These are phyloP conservation scores for Mallotus japonicus DNA, from an alignment of 441 rosid species.

Conservation along the genomic window DNA sequence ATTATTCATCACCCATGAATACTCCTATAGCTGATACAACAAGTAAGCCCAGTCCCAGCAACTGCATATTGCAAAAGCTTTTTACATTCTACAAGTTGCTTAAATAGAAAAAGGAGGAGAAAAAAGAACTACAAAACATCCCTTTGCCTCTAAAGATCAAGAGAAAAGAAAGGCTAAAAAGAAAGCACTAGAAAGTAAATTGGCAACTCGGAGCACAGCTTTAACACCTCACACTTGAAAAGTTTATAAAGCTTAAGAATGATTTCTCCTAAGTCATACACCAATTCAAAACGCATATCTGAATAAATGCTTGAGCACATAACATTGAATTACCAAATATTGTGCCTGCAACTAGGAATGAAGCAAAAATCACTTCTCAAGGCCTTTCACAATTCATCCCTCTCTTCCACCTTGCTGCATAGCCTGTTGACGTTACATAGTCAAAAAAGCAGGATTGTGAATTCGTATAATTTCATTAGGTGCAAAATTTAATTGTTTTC, in stretches of 20 bases:
- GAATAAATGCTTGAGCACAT: slow-evolving; percentile 19
- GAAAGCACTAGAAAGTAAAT: slow-evolving; percentile 11
- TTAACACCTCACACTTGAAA: slow-evolving; percentile 23
- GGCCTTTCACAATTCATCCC: slow-evolving; percentile 17
- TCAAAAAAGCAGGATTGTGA: neutral
- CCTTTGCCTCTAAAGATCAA: slow-evolving; percentile 10
- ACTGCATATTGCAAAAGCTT: neutral
- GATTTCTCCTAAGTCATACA: slow-evolving; percentile 22
- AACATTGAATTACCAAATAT: slow-evolving; percentile 22
- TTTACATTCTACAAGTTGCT: neutral
- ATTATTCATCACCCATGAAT: too few species aligned
- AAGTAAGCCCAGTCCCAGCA: too few species aligned
- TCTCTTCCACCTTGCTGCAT: slow-evolving; percentile 25
- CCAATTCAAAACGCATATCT: slow-evolving; percentile 22
- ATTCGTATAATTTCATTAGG: neutral
- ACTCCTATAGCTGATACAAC: too few species aligned
- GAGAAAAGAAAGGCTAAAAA: slow-evolving; percentile 12
- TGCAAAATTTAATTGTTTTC: neutral
- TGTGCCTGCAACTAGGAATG: slow-evolving; percentile 8
- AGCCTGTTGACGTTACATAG: slow-evolving; percentile 28
- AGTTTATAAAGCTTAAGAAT: slow-evolving; percentile 23
- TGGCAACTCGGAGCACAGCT: slow-evolving; percentile 21
- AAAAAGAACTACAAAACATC: neutral
- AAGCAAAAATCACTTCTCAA: slow-evolving; percentile 20
- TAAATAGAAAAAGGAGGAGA: neutral